These are phyloP conservation scores for Ilyonectria destructans DNA, from an alignment of 2,329 filamentous ascomycete genomes.

Conservation along the genomic window DNA sequence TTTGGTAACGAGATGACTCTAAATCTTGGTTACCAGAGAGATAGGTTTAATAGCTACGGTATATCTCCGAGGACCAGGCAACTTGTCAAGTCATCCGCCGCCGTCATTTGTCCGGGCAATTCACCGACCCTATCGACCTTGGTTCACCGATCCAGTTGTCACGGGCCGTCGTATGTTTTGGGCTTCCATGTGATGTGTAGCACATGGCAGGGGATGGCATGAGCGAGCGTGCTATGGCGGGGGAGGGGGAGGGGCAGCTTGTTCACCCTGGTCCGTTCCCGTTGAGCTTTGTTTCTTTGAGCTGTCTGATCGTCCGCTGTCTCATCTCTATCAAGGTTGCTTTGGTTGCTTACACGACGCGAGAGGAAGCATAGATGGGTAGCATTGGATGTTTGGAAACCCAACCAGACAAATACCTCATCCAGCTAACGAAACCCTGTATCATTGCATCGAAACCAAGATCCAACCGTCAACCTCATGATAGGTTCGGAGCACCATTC, in stretches of 20 bases:
- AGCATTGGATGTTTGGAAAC: neutral
- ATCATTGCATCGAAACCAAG: slow-evolving; percentile 11
- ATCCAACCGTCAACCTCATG: slow-evolving; percentile 11
- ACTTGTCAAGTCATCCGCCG: slow-evolving; percentile 7
- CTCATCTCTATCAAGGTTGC: slow-evolving; percentile 3
- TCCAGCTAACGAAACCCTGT: slow-evolving; percentile 3
- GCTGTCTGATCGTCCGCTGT: neutral
- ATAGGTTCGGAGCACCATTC: slow-evolving; percentile 19
- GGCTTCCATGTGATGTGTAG: slow-evolving; percentile 46
- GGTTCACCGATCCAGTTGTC: slow-evolving; percentile 32
- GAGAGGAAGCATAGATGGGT: neutral
- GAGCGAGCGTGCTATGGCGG: slow-evolving; percentile 45
- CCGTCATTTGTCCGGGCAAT: slow-evolving; percentile 20
- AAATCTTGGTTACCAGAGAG: neutral
- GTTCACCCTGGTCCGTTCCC: slow-evolving; percentile 6
- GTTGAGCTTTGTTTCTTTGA: slow-evolving; percentile 11
- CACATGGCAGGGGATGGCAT: slow-evolving; percentile 33
- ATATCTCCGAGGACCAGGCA: slow-evolving; percentile 4
- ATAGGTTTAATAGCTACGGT: slow-evolving; percentile 16
- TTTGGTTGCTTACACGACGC: no score
- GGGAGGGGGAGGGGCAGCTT: slow-evolving; percentile 42
- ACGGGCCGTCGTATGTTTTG: slow-evolving; percentile 40
- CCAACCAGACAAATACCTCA: slow-evolving; percentile 22
- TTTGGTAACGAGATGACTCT: slow-evolving; percentile 8
- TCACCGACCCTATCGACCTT: slow-evolving; percentile 21